phyloP scores from a whole-genome alignment of 768 basidiomycete species.

The Asterophora parasitica region DNA sequence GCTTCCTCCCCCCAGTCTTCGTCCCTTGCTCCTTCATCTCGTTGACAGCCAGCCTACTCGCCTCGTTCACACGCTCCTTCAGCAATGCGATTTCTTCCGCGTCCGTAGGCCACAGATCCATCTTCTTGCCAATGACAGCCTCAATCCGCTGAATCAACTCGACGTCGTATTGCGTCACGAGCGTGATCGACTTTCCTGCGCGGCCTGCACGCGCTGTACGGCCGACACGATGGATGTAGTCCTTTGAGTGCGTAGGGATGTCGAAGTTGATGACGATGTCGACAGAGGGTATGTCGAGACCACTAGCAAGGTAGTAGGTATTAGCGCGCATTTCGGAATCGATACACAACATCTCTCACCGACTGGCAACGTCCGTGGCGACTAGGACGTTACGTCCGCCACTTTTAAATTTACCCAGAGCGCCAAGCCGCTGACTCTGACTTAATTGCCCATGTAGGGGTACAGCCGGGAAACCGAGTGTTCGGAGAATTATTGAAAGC shows the following conservation, averaged over 20 bases:
- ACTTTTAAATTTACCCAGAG: conserved; percentile 91
- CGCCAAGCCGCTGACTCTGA: conserved; percentile 90
- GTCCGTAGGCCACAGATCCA: conserved; percentile 84
- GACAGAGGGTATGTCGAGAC: conserved; percentile 92
- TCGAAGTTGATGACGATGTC: conserved; percentile 98
- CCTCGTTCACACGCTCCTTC: conserved; percentile 86
- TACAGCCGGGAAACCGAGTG: conserved; percentile 90
- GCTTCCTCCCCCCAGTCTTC: conserved; percentile 35
- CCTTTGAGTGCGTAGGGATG: conserved; percentile 96
- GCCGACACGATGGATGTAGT: conserved; percentile 98
- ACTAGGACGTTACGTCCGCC: conserved; percentile 90
- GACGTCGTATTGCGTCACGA: conserved; percentile 98
- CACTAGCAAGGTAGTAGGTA: conserved; percentile 38
- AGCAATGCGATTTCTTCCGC: conserved; percentile 85
- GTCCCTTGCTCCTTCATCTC: conserved; percentile 77
- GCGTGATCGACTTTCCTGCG: conserved; percentile 93
- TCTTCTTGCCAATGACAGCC: conserved; percentile 84
- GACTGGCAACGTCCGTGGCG: conserved; percentile 94
- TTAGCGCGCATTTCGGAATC: too few relatives aligned
- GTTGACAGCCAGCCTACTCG: conserved; percentile 66
- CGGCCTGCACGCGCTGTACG: conserved; percentile 98
- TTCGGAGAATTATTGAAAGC: conserved; percentile 83
- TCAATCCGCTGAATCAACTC: conserved; percentile 96
- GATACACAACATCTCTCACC: too few relatives aligned
- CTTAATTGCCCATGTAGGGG: conserved; percentile 94